Base-by-base conservation (phyloP, 202 grass and related monocot species). In the Elaeis oleifera region DNA sequence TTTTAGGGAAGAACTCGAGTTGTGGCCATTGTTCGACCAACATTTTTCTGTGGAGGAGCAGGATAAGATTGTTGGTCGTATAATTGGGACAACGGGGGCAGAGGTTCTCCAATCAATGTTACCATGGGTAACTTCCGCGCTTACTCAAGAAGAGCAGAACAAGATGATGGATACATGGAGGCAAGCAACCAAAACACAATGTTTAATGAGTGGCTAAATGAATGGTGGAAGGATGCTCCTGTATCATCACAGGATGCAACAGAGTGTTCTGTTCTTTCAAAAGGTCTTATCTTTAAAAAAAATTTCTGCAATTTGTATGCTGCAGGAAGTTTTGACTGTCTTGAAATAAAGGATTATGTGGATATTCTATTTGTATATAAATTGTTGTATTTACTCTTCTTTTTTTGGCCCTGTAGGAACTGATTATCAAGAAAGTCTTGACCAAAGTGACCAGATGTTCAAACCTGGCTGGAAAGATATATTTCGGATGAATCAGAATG, bases 401-500 rank as follows among this genome's bases (percentile, higher is more conserved):
- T 29, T 20, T 20, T 31, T 61, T 55, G 11, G 16, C 20, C 26
- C 61, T 68, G 58, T 71, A 89, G 92, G 78, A 59, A 71, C 3
- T 73, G 65, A 74, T 49, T 69, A 73, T 61, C 76, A 88, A 78
- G 88, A 89, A 70, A 84, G 69, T 22, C 26, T 84, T 22, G 82
- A 86, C 50, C 88, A 82, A 31, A 79, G 55, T 39, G 88, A 86
- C 4, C 79, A 92, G 79, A 91, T 75, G 79, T 97, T 97, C 65
- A 92, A 83, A 63, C 92, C 92, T 79, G 92, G 92, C 7, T 97
- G 92, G 92, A 97, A 97, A 65, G 92, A 97, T 74, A 92, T 97
- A 50, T 97, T 97, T 62, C 56, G 82, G 50, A 97, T 97, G 92
- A 97, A 97, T 69, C 88, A 97, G 61, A 86, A 75, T 59, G 92